A percentile compares a stretch with the other conserved stretches of the same genome.
Evolutionary conservation across 2,329 filamentous ascomycete species (phyloP).

Genomic region (Fusarium subglutinans): DNA sequence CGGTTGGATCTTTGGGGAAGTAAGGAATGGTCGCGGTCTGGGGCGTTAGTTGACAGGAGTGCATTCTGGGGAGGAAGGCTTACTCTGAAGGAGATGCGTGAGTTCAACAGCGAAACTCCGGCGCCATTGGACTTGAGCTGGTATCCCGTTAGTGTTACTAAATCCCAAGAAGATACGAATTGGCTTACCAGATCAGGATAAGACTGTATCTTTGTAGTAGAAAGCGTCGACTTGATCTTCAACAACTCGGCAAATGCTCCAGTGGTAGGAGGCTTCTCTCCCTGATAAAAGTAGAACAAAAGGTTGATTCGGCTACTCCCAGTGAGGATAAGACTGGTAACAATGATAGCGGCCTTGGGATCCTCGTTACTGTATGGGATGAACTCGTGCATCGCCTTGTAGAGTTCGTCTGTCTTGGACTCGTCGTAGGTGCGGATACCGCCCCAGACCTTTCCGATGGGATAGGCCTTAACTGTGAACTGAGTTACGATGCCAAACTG

Average conservation of each 20-base stretch:
- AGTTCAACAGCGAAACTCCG: constrained; percentile 13
- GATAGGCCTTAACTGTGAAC: constrained; percentile 1
- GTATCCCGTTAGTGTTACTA: accelerated
- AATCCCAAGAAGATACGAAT: accelerated
- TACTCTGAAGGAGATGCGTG: constrained; percentile 17
- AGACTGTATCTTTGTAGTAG: background rate
- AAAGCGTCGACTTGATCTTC: constrained; percentile 1
- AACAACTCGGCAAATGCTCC: constrained; percentile 18
- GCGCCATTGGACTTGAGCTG: constrained; percentile 10
- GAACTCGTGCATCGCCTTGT: constrained; percentile 11
- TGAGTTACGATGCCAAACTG: constrained; percentile 14
- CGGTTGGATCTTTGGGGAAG: background rate
- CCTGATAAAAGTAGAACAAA: constrained; percentile 22
- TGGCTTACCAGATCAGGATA: constrained; percentile 1
- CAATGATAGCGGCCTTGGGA: background rate
- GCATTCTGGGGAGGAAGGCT: accelerated
- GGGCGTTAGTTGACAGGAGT: background rate
- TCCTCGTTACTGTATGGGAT: constrained; percentile 17
- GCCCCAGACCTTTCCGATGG: constrained; percentile 8
- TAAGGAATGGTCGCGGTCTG: constrained; percentile 15
- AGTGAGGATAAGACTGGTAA: background rate
- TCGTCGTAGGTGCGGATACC: constrained; percentile 6
- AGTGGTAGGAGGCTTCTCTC: constrained; percentile 6
- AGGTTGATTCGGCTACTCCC: background rate
- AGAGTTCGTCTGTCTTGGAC: constrained; percentile 8